Evolutionary conservation across 345 rosid species (phyloP).

Genomic region (Brassica napus): DNA sequence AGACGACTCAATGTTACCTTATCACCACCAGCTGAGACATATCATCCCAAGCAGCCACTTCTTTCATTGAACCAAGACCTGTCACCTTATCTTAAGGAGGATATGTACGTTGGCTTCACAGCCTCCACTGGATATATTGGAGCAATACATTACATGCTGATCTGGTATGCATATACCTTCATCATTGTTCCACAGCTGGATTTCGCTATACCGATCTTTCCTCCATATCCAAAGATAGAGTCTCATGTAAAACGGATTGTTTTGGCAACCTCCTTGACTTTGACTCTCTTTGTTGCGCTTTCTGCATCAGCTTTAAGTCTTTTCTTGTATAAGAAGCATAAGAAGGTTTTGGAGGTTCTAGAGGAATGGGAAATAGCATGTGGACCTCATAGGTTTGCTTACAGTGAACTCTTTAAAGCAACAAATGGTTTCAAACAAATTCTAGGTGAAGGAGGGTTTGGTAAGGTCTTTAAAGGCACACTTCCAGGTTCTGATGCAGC

Average conservation of each 20-base stretch:
- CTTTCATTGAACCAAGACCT: conserved; percentile 59
- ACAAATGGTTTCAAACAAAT: not conserved
- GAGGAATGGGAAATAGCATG: not conserved
- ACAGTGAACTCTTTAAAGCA: not conserved
- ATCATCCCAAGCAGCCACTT: conserved; percentile 45
- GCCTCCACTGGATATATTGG: conserved; percentile 63
- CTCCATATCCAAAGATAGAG: not conserved
- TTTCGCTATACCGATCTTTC: not conserved
- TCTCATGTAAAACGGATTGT: not conserved
- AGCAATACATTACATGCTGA: not conserved
- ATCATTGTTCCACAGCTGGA: conserved; percentile 18
- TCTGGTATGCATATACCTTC: not conserved
- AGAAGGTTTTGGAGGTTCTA: not conserved
- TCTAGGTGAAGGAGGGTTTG: not conserved
- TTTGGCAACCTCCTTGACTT: not conserved
- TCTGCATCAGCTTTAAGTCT: not conserved
- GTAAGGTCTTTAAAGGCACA: not conserved
- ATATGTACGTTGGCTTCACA: conserved; percentile 69
- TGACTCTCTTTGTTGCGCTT: not conserved
- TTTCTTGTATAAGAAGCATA: not conserved
- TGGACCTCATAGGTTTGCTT: not conserved
- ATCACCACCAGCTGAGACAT: conserved; percentile 42
- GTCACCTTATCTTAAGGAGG: conserved; percentile 47
- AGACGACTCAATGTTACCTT: conserved; percentile 61
- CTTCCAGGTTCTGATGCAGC: not conserved